A percentile compares a stretch with the other conserved stretches of the same genome.
Evolutionary conservation across 768 basidiomycete species (phyloP).

Genomic region (button mushroom (Agaricus bisporus)): DNA sequence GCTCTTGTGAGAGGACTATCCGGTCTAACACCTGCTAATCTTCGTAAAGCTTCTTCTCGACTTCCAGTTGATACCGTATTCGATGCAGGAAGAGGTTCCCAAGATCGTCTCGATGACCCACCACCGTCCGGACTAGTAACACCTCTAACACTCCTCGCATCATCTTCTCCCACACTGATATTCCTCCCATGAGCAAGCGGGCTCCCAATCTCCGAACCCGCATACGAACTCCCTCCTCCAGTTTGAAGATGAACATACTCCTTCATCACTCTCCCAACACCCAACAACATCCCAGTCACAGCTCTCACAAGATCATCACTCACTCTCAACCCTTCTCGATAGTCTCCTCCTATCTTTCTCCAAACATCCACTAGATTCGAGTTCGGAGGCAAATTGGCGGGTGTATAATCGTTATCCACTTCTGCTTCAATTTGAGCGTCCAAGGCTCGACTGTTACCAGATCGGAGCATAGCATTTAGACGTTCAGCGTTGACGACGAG

Average conservation of each 20-base stretch:
- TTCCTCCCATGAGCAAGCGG: slow-evolving; percentile 41
- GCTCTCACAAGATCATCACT: slow-evolving; percentile 78
- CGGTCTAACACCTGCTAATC: slow-evolving; percentile 25
- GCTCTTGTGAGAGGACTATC: slow-evolving; percentile 32
- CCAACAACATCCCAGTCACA: slow-evolving; percentile 71
- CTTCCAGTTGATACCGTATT: slow-evolving; percentile 21
- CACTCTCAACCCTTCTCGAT: slow-evolving; percentile 60
- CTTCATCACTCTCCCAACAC: slow-evolving; percentile 62
- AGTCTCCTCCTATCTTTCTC: slow-evolving; percentile 65
- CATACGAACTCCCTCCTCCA: slow-evolving; percentile 14
- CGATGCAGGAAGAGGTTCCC: slow-evolving; percentile 24
- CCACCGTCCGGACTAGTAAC: slow-evolving; percentile 23
- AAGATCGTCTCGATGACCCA: slow-evolving; percentile 50
- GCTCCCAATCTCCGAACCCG: slow-evolving; percentile 12
- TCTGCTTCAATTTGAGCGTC: slow-evolving; percentile 75
- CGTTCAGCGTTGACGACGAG: slow-evolving; percentile 63
- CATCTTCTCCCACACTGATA: slow-evolving; percentile 50
- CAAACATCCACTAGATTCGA: slow-evolving; percentile 51
- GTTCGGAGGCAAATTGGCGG: background rate
- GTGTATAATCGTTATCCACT: slow-evolving; percentile 40
- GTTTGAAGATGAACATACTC: slow-evolving; percentile 35
- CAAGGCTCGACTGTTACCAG: slow-evolving; percentile 51
- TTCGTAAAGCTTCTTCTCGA: slow-evolving; percentile 34
- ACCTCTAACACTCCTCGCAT: slow-evolving; percentile 11
- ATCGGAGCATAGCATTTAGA: slow-evolving; percentile 55